Conservation (phyloP, 768 basidiomycete genomes). For the Calocybe gangraenosa region DNA sequence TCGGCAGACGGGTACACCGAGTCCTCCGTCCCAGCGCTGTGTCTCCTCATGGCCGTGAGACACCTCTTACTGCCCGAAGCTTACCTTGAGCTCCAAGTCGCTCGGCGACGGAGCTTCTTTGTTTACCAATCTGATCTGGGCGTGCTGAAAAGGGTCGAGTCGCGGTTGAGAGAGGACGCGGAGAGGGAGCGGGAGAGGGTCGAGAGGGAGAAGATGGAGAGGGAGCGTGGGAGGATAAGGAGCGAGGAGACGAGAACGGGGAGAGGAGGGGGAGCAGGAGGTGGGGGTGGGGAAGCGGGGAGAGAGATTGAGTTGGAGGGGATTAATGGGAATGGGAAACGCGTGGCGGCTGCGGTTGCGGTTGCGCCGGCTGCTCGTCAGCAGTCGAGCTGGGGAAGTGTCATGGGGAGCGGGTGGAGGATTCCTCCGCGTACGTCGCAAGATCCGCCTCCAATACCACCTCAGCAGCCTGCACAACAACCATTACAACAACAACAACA, state of each 20-base stretch:
- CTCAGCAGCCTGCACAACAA: slow-evolving; percentile 5
- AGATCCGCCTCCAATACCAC: slow-evolving; percentile 6
- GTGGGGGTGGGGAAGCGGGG: slow-evolving; percentile 6
- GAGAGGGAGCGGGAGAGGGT: slow-evolving; percentile 32
- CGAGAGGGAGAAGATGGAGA: slow-evolving; percentile 23
- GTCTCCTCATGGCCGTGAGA: slow-evolving; percentile 78
- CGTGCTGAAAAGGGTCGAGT: slow-evolving; percentile 69
- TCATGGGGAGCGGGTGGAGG: slow-evolving; percentile 8
- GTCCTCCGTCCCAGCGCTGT: slow-evolving; percentile 81
- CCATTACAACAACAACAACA: not conserved
- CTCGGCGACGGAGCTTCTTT: slow-evolving; percentile 81
- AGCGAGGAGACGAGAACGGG: slow-evolving; percentile 3
- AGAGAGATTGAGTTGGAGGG: slow-evolving; percentile 11
- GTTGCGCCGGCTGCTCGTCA: not conserved
- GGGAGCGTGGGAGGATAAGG: slow-evolving; percentile 1
- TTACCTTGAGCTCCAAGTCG: slow-evolving; percentile 86
- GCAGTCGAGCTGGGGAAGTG: slow-evolving; percentile 7
- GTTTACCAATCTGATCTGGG: slow-evolving; percentile 83
- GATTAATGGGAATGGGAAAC: slow-evolving; percentile 26
- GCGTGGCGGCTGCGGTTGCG: slow-evolving; percentile 10
- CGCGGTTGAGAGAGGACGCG: slow-evolving; percentile 36
- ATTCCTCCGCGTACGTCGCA: not conserved
- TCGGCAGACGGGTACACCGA: slow-evolving; percentile 92
- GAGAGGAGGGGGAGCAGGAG: slow-evolving; percentile 2
- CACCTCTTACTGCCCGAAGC: slow-evolving; percentile 77